Percentiles rank a stretch among this genome's conserved stretches.
phyloP scores from a whole-genome alignment of 441 rosid species.

The Populus tomentosa region DNA sequence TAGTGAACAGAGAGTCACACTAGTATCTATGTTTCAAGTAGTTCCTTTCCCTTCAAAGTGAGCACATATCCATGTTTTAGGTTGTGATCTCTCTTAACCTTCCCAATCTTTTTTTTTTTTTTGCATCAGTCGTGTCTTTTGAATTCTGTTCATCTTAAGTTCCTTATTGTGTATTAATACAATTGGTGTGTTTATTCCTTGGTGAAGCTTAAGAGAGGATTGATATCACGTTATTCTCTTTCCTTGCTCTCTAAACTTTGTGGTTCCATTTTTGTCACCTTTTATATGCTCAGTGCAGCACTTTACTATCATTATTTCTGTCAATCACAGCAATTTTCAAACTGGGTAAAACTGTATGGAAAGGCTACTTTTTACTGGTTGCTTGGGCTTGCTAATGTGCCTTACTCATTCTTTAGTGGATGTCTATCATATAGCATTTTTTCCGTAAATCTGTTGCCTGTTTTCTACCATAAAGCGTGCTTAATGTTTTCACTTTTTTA shows the following conservation, averaged over 20 bases:
- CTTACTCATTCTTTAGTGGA: background rate
- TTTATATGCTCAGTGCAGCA: background rate
- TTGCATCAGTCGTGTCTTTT: background rate
- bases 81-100: background rate
- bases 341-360: background rate
- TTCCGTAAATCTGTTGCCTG: background rate
- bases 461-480: background rate
- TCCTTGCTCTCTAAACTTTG: background rate
- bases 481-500: background rate
- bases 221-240: background rate
- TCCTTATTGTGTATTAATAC: background rate
- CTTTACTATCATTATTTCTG: background rate
- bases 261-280: background rate
- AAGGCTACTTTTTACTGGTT: background rate
- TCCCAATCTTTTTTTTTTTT: background rate
- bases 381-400: background rate
- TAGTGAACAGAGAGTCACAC: background rate
- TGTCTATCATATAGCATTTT: background rate
- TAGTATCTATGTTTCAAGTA: background rate
- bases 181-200: background rate
- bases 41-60: background rate
- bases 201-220: background rate
- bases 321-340: background rate
- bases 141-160: background rate
- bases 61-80: background rate